phyloP scores from a whole-genome alignment of 371 early-diverging fungal species.

The Rhizopus delemar region DNA sequence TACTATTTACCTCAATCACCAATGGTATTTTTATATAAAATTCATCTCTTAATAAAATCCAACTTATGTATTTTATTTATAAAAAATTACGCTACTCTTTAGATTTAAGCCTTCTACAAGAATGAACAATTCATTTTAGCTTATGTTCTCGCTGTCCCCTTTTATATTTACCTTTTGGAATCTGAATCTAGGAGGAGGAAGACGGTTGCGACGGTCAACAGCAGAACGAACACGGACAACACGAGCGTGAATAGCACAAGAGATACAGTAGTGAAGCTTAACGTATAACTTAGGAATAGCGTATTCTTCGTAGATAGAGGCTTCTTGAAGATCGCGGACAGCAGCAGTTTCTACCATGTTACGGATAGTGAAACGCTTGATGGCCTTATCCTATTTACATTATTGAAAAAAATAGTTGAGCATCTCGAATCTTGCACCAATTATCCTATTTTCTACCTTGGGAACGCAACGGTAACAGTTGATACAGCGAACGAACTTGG shows the following conservation, averaged over 20 bases:
- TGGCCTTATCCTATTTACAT: slow-evolving; percentile 86
- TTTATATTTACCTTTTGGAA: slow-evolving; percentile 59
- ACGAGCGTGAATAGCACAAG: slow-evolving; percentile 98
- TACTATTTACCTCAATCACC: too few species aligned
- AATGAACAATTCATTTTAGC: too few species aligned
- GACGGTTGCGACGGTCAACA: slow-evolving; percentile 90
- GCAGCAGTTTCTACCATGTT: slow-evolving; percentile 99
- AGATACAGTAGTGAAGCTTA: slow-evolving; percentile 97
- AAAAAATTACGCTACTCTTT: too few species aligned
- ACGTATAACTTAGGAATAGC: slow-evolving; percentile 98
- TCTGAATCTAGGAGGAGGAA: slow-evolving; percentile 88
- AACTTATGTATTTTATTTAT: too few species aligned
- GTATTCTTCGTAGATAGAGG: slow-evolving; percentile 95
- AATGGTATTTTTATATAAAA: too few species aligned
- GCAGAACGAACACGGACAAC: slow-evolving; percentile 96
- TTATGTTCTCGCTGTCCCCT: too few species aligned
- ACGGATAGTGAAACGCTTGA: slow-evolving; percentile 97
- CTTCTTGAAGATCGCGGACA: slow-evolving; percentile 94
- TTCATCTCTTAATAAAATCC: too few species aligned
- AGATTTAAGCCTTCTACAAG: too few species aligned
- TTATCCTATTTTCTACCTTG: slow-evolving; percentile 51
- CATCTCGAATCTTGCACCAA: slow-evolving; percentile 14
- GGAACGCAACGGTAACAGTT: slow-evolving; percentile 98
- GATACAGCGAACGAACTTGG: slow-evolving; percentile 95
- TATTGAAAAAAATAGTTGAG: slow-evolving; percentile 22